Conservation (phyloP, 2,329 filamentous ascomycete species). For the Periconia digitata region DNA sequence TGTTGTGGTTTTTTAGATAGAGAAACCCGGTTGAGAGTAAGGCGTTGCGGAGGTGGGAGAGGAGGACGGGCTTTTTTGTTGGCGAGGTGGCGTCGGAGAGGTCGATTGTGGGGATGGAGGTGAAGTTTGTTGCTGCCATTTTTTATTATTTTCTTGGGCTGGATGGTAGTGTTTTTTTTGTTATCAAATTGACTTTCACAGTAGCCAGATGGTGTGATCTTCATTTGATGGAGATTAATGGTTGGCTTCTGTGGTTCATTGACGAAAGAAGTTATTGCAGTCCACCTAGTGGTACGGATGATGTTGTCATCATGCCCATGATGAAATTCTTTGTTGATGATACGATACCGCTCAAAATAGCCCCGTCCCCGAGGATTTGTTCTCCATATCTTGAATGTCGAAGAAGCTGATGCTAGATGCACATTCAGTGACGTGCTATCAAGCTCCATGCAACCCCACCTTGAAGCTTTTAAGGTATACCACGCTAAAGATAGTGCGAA, state of each 20-base stretch:
- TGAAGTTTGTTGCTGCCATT: slow-evolving; percentile 9
- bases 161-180: too few relatives aligned
- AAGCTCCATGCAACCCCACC: background rate
- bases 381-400: too few relatives aligned
- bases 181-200: too few relatives aligned
- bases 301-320: too few relatives aligned
- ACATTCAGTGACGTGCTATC: background rate
- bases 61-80: slow-evolving; percentile 37
- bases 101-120: slow-evolving; percentile 51
- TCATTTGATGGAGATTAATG: too few relatives aligned
- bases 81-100: slow-evolving; percentile 47
- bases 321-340: too few relatives aligned
- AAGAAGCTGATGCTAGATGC: background rate
- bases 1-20: slow-evolving; percentile 55
- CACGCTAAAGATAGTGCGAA: background rate
- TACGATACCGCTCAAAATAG: too few relatives aligned
- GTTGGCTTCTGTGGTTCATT: too few relatives aligned
- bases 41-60: slow-evolving; percentile 50
- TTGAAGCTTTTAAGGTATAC: background rate
- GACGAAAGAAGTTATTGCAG: too few relatives aligned
- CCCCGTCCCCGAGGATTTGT: too few relatives aligned
- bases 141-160: background rate
- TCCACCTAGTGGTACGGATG: too few relatives aligned
- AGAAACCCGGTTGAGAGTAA: slow-evolving; percentile 57
- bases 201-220: background rate